Conservation (phyloP, 116 monocot genomes). For the Zostera marina region DNA sequence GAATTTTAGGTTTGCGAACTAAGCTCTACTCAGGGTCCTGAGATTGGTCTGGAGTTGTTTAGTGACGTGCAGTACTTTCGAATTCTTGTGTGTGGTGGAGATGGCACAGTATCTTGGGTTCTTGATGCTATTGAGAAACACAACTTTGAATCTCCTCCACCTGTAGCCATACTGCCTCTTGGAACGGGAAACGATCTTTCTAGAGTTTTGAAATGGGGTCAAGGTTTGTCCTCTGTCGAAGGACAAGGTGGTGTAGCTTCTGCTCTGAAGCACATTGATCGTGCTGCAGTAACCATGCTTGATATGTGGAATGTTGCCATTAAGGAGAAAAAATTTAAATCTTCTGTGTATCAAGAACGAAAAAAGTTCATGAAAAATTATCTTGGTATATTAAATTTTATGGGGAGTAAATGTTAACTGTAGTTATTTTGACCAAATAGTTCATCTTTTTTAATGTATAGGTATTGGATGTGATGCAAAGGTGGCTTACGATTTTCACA, state of each 20-base stretch:
- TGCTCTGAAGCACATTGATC: conserved; percentile 54
- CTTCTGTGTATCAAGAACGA: conserved; percentile 14
- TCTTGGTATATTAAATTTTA: conserved; percentile 28
- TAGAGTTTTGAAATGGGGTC: conserved; percentile 69
- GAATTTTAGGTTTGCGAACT: conserved; percentile 58
- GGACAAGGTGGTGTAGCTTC: conserved; percentile 45
- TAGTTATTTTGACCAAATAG: background rate
- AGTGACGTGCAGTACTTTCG: conserved; percentile 46
- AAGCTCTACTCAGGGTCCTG: conserved; percentile 63
- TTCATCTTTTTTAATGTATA: conserved; percentile 10
- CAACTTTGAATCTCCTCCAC: conserved; percentile 85
- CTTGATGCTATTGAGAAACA: conserved; percentile 77
- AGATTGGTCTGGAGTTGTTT: conserved; percentile 66
- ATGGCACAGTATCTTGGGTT: conserved; percentile 91
- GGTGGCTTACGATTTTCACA: conserved; percentile 88
- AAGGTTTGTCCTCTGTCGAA: conserved; percentile 59
- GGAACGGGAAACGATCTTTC: conserved; percentile 94
- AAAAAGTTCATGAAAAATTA: conserved; percentile 75
- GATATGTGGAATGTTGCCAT: conserved; percentile 79
- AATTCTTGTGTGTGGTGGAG: conserved; percentile 90
- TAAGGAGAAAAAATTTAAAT: conserved; percentile 22
- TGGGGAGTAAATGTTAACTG: background rate
- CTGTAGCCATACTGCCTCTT: conserved; percentile 80
- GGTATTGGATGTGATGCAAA: conserved; percentile 96
- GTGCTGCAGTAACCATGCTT: conserved; percentile 71